Percentiles rank a stretch among this genome's conserved stretches.
These are phyloP conservation scores for Allomyces arbusculus DNA, from an alignment of 192 early-diverging fungal species.

Conservation along the genomic window DNA sequence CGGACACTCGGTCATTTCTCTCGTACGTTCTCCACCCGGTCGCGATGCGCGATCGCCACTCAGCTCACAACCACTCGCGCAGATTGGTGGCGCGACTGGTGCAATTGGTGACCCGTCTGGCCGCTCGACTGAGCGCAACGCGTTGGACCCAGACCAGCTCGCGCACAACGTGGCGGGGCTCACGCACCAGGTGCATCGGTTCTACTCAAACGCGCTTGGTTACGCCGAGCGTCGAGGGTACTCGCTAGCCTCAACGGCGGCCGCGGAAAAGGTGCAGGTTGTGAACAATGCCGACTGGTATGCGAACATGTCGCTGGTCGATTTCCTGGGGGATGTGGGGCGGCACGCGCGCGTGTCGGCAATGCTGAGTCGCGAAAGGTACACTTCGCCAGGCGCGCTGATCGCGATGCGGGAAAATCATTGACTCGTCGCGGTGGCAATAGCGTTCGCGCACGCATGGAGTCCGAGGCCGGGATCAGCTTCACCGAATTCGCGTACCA, in stretches of 20 bases:
- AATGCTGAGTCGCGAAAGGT: conserved; percentile 79
- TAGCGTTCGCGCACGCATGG: conserved; percentile 25
- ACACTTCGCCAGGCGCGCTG: not conserved
- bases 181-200: conserved; percentile 40
- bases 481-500: conserved; percentile 97
- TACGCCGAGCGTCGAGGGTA: conserved; percentile 20
- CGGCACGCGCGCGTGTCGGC: conserved; percentile 50
- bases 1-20: conserved; percentile 60
- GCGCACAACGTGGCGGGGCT: conserved; percentile 44
- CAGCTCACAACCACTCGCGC: too few relatives aligned
- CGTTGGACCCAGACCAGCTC: conserved; percentile 33
- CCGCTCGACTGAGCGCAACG: conserved; percentile 53
- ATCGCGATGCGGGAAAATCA: too few relatives aligned
- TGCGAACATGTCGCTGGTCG: conserved; percentile 39
- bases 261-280: conserved; percentile 19
- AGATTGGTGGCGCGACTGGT: conserved; percentile 77
- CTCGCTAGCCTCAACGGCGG: not conserved
- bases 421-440: too few relatives aligned
- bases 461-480: conserved; percentile 64
- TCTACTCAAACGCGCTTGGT: conserved; percentile 37
- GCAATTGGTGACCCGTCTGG: conserved; percentile 86
- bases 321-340: conserved; percentile 62
- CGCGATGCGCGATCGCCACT: not conserved
- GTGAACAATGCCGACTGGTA: conserved; percentile 74
- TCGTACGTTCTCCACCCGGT: conserved; percentile 30